Conservation (phyloP, 176 grass and related monocot genomes). For the Oryza glumipatula region DNA sequence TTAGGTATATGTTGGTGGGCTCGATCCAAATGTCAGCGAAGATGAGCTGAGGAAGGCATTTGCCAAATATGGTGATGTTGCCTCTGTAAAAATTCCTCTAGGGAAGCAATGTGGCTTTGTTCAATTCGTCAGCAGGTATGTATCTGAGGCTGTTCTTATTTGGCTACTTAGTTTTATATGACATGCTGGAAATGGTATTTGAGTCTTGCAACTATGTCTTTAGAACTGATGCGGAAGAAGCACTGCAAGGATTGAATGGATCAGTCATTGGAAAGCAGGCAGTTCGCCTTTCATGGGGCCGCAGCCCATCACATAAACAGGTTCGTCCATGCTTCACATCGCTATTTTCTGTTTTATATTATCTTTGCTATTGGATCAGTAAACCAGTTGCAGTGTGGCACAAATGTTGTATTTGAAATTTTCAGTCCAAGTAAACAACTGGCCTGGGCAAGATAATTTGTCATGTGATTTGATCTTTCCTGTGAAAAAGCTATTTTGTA, state of each 20-base stretch:
- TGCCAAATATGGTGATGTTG: constrained; percentile 86
- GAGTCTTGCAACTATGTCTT: neutral
- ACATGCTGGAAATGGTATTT: constrained; percentile 5
- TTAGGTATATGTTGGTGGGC: constrained; percentile 96
- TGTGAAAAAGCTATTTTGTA: neutral
- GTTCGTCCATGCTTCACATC: constrained; percentile 33
- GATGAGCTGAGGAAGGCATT: constrained; percentile 86
- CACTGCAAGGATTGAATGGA: constrained; percentile 90
- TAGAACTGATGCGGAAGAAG: constrained; percentile 89
- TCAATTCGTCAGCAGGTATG: constrained; percentile 80
- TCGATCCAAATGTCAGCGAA: constrained; percentile 79
- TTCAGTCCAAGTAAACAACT: neutral
- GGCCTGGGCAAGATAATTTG: neutral
- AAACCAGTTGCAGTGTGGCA: neutral
- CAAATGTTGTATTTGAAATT: neutral
- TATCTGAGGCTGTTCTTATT: constrained; percentile 20
- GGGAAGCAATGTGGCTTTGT: constrained; percentile 98
- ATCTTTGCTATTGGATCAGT: neutral
- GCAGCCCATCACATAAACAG: constrained; percentile 89
- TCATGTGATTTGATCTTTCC: constrained; percentile 7
- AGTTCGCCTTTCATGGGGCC: constrained; percentile 94
- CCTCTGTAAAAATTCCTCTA: constrained; percentile 92
- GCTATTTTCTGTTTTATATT: neutral
- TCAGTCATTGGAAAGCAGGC: constrained; percentile 76
- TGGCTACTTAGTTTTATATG: constrained; percentile 20